Base-by-base conservation (phyloP, 352 stramenopile genomes). In the Plasmopara muralis region DNA sequence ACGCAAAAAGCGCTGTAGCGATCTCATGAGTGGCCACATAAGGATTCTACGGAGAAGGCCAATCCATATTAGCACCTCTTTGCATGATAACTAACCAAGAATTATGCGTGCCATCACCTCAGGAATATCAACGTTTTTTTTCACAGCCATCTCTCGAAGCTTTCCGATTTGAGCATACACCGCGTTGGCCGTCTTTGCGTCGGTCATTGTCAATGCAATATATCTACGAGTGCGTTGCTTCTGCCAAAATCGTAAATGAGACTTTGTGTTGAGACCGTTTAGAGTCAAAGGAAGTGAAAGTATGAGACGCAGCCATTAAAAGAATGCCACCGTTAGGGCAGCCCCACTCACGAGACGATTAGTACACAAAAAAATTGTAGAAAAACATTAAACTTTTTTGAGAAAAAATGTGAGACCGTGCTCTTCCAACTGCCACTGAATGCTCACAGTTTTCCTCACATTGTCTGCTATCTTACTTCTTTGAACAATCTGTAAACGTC, bases 141-240 rank as follows among this genome's bases (percentile, higher is more conserved):
- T 50, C 52, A 47, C 49, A 6, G 56, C 57, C 29, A 64, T 40
- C n/a, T 58, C 56, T 7, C 37, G 39, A 47, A 69, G 1, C 34
- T 62, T 65, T 18, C 47, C 61, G 25, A 69, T 58, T 55, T 65
- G 61, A 13, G 47, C 47, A 31, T 65, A 59, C 5, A 68, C 50
- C 6, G 47, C 41, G 33, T 64, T 35, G n/a, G 47, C 47, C 49
- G 50, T 62, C 50, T 58, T 57, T 5, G 43, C 31, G 47, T 65
- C 51, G 6, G 33, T 18, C 61, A 69, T 65, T 13, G 12, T 63
- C 31, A 15, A 9, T 42, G 35, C 33, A 25, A 25, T 25, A 25
- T 25, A 25, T 25, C 20, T 25, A 25, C 20, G 20, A 25, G 20
- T 25, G 20, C 20, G 20, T 25, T 46, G 25, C 12, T 50, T 35